Conservation (phyloP, 768 basidiomycete species). For the Leccinum rimulosum region DNA sequence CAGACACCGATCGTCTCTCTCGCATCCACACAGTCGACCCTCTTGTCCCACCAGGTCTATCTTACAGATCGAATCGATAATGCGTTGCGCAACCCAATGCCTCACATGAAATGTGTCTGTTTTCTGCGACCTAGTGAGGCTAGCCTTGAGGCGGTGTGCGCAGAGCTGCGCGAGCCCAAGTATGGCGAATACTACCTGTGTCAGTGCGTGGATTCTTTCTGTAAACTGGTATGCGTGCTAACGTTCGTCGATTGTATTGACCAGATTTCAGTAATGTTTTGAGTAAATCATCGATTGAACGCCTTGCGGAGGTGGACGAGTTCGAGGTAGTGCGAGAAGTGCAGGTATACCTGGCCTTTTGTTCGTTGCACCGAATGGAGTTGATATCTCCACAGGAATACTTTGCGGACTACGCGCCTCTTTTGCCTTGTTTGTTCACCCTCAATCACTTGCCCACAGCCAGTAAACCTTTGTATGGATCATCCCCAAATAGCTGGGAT, state of each 20-base stretch:
- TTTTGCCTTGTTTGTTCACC: constrained; percentile 85
- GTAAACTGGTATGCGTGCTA: constrained; percentile 16
- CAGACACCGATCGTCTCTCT: constrained; percentile 96
- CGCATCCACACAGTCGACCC: constrained; percentile 88
- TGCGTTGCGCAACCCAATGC: constrained; percentile 83
- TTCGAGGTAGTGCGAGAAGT: constrained; percentile 96
- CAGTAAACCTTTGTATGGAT: constrained; percentile 66
- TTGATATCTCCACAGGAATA: constrained; percentile 65
- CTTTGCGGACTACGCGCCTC: constrained; percentile 93
- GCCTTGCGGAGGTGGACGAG: constrained; percentile 91
- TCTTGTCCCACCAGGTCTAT: constrained; percentile 95
- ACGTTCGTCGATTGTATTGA: constrained; percentile 3
- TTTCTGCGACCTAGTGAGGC: constrained; percentile 83
- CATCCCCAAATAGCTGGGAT: constrained; percentile 73
- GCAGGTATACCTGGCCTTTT: constrained; percentile 54
- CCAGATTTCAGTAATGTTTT: constrained; percentile 95
- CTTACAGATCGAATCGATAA: constrained; percentile 98
- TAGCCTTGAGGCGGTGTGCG: constrained; percentile 78
- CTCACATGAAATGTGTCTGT: constrained; percentile 96
- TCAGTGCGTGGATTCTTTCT: constrained; percentile 76
- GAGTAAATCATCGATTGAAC: constrained; percentile 86
- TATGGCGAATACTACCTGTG: constrained; percentile 99
- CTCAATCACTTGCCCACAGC: constrained; percentile 71
- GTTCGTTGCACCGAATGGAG: neutral
- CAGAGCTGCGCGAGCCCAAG: constrained; percentile 84